Evolutionary conservation across 805 yeast species (phyloP).

Genomic region (Candida taoyuanica): DNA sequence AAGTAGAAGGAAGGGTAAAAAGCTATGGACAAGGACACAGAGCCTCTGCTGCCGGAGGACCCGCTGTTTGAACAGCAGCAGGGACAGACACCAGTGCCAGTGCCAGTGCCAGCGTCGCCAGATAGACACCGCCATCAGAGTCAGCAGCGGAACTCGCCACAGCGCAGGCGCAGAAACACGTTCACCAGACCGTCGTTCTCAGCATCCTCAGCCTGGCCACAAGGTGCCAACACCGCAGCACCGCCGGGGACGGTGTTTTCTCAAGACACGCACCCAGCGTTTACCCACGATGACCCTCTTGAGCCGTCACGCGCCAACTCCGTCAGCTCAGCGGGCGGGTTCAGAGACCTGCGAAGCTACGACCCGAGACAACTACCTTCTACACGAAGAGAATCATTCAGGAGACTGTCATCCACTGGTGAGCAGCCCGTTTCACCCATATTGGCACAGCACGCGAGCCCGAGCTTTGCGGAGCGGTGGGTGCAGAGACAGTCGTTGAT

Average conservation of each 20-base stretch:
- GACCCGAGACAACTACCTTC: slow-evolving; percentile 14
- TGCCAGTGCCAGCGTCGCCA: too few relatives aligned
- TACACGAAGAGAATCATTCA: slow-evolving; percentile 6
- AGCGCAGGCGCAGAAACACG: slow-evolving; percentile 1
- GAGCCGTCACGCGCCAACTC: slow-evolving; percentile 11
- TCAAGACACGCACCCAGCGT: slow-evolving; percentile 2
- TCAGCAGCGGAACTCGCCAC: slow-evolving; percentile 1
- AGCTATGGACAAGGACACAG: slow-evolving; percentile 1
- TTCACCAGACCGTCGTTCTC: slow-evolving; percentile 6
- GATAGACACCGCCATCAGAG: slow-evolving; percentile 1
- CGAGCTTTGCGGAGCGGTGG: slow-evolving; percentile 29
- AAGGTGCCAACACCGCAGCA: not conserved
- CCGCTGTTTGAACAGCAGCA: slow-evolving; percentile 6
- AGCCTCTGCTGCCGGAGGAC: slow-evolving; percentile 7
- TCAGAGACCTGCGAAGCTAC: slow-evolving; percentile 15
- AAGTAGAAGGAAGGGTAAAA: too few relatives aligned
- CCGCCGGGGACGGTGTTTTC: slow-evolving; percentile 6
- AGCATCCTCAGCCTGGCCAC: slow-evolving; percentile 3
- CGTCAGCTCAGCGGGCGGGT: slow-evolving; percentile 7
- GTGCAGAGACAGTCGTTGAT: slow-evolving; percentile 19
- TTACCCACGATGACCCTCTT: slow-evolving; percentile 3
- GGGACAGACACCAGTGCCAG: too few relatives aligned
- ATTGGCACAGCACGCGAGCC: slow-evolving; percentile 9
- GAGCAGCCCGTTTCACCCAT: not conserved
- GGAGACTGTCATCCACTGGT: slow-evolving; percentile 1